phyloP scores from a whole-genome alignment of 495 filamentous ascomycete genomes.

The Xylaria scruposa region DNA sequence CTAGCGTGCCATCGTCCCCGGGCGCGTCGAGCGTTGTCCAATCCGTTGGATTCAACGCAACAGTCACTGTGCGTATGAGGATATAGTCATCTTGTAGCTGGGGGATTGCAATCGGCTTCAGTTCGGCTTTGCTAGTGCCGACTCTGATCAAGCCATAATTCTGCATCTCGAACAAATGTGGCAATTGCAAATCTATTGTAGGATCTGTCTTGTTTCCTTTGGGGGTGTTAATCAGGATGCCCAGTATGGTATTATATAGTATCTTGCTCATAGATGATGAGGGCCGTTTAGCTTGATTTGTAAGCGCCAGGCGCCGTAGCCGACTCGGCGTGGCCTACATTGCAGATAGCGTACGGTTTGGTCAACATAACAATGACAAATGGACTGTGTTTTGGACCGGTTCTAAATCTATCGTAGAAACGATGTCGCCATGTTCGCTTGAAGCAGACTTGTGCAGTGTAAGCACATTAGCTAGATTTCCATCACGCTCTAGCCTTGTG shows the following conservation, averaged over 20 bases:
- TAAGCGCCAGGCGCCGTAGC: neutral
- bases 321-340: neutral
- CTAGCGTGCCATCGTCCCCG: constrained; percentile 20
- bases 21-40: constrained; percentile 59
- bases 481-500: neutral
- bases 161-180: constrained; percentile 7
- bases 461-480: neutral
- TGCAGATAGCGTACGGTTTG: neutral
- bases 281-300: constrained; percentile 1
- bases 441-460: neutral
- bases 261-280: neutral
- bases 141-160: constrained; percentile 18
- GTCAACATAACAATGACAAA: neutral
- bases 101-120: constrained; percentile 40
- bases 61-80: constrained; percentile 56
- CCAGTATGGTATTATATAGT: neutral
- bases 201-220: neutral
- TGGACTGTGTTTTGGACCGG: neutral
- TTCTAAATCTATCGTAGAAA: neutral
- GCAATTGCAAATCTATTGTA: neutral
- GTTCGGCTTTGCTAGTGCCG: neutral
- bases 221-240: no score
- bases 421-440: neutral
- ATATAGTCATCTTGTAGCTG: constrained; percentile 56
- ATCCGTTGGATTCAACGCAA: constrained; percentile 67